Evolutionary conservation across 2,329 filamentous ascomycete genomes (phyloP).

Genomic region (Chalara sp.): DNA sequence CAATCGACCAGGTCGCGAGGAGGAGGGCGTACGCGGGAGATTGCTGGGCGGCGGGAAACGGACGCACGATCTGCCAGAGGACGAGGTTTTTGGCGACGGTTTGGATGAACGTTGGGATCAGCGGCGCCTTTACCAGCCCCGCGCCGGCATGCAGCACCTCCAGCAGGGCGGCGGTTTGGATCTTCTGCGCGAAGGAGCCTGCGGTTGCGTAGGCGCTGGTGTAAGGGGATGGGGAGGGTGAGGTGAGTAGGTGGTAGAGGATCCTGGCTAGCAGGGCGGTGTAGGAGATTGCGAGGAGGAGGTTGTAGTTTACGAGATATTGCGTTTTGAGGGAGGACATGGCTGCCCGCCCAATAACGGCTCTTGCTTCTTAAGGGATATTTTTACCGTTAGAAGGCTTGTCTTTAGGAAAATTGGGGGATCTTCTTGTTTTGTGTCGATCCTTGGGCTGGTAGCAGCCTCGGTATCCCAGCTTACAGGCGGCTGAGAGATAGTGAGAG

Average conservation of each 20-base stretch:
- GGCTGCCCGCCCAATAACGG: background rate
- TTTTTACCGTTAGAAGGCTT: too few species aligned
- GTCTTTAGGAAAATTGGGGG: too few species aligned
- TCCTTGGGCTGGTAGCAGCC: too few species aligned
- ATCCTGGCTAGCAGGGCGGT: background rate
- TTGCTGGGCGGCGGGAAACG: background rate
- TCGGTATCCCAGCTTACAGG: too few species aligned
- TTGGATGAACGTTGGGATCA: constrained; percentile 2
- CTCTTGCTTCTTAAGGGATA: too few species aligned
- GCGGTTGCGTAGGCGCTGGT: background rate
- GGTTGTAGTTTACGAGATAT: background rate
- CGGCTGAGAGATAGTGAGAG: too few species aligned
- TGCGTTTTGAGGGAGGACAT: background rate
- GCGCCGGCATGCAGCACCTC: background rate
- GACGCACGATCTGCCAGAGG: constrained; percentile 1
- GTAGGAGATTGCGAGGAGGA: background rate
- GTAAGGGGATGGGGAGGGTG: background rate
- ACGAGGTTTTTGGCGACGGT: constrained; percentile 2
- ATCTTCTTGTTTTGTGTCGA: too few species aligned
- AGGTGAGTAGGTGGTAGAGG: background rate
- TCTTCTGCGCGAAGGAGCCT: background rate
- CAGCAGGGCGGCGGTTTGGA: background rate
- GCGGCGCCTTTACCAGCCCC: constrained; percentile 1
- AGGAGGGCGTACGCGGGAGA: background rate
- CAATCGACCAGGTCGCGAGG: background rate